These are phyloP conservation scores for Guadua angustifolia DNA, from an alignment of 176 grass and related monocot genomes.

Conservation along the genomic window DNA sequence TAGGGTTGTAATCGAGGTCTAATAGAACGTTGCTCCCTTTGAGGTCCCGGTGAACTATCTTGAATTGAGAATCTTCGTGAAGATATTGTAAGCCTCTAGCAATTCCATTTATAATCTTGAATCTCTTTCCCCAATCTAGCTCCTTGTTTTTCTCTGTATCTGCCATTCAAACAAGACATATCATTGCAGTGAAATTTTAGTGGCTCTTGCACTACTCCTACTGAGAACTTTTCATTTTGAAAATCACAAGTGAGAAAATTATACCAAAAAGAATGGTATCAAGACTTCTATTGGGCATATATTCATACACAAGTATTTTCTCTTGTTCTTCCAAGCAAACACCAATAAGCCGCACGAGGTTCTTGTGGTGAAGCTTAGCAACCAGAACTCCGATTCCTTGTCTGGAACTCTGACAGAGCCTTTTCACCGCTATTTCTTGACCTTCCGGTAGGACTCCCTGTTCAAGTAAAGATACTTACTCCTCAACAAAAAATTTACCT, in stretches of 20 bases:
- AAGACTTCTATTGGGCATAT: slow-evolving; percentile 55
- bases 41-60: slow-evolving; percentile 59
- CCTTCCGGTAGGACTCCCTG: slow-evolving; percentile 46
- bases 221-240: neutral
- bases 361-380: slow-evolving; percentile 49
- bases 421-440: slow-evolving; percentile 50
- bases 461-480: neutral
- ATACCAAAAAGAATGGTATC: slow-evolving; percentile 55
- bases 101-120: slow-evolving; percentile 53
- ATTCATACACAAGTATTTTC: slow-evolving; percentile 55
- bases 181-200: neutral
- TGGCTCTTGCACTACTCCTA: neutral
- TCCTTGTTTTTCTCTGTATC: slow-evolving; percentile 14
- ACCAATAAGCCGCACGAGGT: slow-evolving; percentile 50
- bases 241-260: neutral
- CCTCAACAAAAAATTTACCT: neutral
- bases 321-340: slow-evolving; percentile 48
- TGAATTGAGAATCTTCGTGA: slow-evolving; percentile 70
- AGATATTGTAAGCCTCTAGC: slow-evolving; percentile 70
- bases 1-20: slow-evolving; percentile 51
- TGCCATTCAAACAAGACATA: slow-evolving; percentile 12
- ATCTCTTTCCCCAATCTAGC: slow-evolving; percentile 56
- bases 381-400: slow-evolving; percentile 47
- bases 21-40: slow-evolving; percentile 45
- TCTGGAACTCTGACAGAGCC: slow-evolving; percentile 14